Base-by-base conservation (phyloP, 192 early-diverging fungal genomes). In the Rhizophlyctis rosea region DNA sequence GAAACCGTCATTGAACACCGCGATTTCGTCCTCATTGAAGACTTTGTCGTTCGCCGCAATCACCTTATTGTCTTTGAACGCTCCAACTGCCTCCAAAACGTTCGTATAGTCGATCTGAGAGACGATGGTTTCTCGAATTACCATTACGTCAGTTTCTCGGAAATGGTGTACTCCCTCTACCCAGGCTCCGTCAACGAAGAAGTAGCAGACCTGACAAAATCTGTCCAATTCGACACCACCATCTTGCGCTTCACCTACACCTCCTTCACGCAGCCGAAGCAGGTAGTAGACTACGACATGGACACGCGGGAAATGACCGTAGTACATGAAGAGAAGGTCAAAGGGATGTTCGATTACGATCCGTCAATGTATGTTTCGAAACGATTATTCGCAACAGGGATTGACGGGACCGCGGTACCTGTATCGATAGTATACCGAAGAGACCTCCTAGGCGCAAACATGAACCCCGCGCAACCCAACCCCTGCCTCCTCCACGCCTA, bases 21-120 rank as follows among this genome's bases (percentile, higher is more conserved):
- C 13, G 80, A 82, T 50, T 86, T 85, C 66, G 80, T 84, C 3
- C 52, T 85, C 3, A 81, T 86, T 29, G 84, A 81, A 59, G 75
- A 77, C 35, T 78, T 85, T 50, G 73, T 80, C 47, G 68, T 86
- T n/a, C 64, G 82, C 3, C 59, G 75, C 25, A 58, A 78, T 34
- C 80, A 82, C 53, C 49, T 86, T 27, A 73, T 85, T 30, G 80
- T 86, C 14, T 72, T 83, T 49, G 82, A 86, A 56, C 71, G 84
- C 1, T 80, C 76, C 30, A 86, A 85, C 53, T 84, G 84, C 51
- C 66, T 84, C 24, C 84, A 85, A 34, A 85, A 85, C 34, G 76
- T 82, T 0, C 78, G 83, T 11, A 77, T 85, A 3, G 59, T 84
- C n/a, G 76, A 85, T 44, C 32, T 83, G 34, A 30, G 56, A 3